These are phyloP conservation scores for Saprolegnia parasitica DNA, from an alignment of 352 stramenopile species.

Conservation along the genomic window DNA sequence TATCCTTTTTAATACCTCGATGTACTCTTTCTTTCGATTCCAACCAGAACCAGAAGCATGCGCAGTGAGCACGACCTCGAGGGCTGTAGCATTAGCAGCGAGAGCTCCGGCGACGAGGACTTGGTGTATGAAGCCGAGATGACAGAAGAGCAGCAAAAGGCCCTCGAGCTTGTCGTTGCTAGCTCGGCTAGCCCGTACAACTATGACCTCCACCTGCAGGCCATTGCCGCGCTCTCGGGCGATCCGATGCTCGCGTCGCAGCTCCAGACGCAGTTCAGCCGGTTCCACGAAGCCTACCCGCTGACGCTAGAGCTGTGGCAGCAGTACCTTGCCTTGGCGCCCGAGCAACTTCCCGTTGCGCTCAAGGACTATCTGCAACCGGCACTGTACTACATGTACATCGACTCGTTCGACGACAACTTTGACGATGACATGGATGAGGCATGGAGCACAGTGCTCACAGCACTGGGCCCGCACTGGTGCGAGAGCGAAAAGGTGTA, in stretches of 20 bases:
- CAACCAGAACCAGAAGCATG: neutral
- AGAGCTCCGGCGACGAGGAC: slow-evolving; percentile 1
- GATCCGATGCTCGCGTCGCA: slow-evolving; percentile 15
- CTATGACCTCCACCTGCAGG: slow-evolving; percentile 17
- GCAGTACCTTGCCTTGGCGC: slow-evolving; percentile 14
- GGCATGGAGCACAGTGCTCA: slow-evolving; percentile 7
- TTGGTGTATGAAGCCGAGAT: neutral
- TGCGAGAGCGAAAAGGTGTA: slow-evolving; percentile 25
- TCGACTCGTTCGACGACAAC: slow-evolving; percentile 14
- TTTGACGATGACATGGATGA: neutral
- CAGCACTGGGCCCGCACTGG: slow-evolving; percentile 15
- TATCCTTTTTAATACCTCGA: neutral
- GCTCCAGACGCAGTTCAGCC: slow-evolving; percentile 20
- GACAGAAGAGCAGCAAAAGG: neutral
- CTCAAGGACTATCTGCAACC: slow-evolving; percentile 21
- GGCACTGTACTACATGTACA: slow-evolving; percentile 23
- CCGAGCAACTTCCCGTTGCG: slow-evolving; percentile 3
- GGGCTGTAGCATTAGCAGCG: neutral
- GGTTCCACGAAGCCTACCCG: slow-evolving; percentile 13
- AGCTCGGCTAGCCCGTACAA: slow-evolving; percentile 16
- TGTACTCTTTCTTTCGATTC: neutral
- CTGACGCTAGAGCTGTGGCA: slow-evolving; percentile 16
- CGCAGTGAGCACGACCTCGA: neutral
- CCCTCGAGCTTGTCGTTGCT: neutral
- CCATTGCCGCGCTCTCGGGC: slow-evolving; percentile 3